Evolutionary conservation across 352 stramenopile genomes (phyloP), one percentile per base, ranked within the genome.

Genomic region (Blastocystis sp.): DNA sequence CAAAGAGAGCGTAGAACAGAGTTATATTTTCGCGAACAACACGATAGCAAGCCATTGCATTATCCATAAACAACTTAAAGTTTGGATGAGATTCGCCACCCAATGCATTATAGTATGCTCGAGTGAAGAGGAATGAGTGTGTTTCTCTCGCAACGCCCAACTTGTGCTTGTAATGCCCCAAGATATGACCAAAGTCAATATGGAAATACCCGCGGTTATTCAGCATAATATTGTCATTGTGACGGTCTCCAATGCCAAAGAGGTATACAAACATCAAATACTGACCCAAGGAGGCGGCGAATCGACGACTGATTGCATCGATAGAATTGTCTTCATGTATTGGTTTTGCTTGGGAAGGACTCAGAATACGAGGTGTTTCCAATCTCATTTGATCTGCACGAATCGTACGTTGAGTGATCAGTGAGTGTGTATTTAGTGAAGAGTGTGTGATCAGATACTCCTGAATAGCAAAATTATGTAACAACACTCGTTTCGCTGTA

Each of bases 161-260:
- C 84, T 97, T 97, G 30, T 91, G 94, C 91, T 98, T 98, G 91
- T 97, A 98, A 66, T 98, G 96, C n/a, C 95, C 95, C 35, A 98
- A 90, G 70, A 98, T 97, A 89, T 98, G 95, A 0, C 95, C 95
- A 89, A 98, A 98, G 77, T 98, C 95, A 70, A 98, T 98, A 93
- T 98, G 95, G 91, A 98, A 98, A 84, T 95, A 96, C 0, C 95
- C 95, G 4, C 95, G 94, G 22, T 92, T 92, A 89, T 96, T 96
- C 60, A 98, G 91, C 95, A 98, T 98, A 70, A 98, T 93, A 90
- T 98, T 98, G 90, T 98, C 95, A 88, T 96, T 96, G 91, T 98
- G 95, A 6, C 95, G 93, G 77, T 98, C 95, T 7, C 95, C 95
- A 48, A 98, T 95, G 40, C 95, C 95, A 17, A 98, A 89, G 2